Percentiles rank a stretch among this genome's conserved stretches.
These are phyloP conservation scores for Anastatica hierochuntica DNA, from an alignment of 345 rosid species.

Conservation along the genomic window DNA sequence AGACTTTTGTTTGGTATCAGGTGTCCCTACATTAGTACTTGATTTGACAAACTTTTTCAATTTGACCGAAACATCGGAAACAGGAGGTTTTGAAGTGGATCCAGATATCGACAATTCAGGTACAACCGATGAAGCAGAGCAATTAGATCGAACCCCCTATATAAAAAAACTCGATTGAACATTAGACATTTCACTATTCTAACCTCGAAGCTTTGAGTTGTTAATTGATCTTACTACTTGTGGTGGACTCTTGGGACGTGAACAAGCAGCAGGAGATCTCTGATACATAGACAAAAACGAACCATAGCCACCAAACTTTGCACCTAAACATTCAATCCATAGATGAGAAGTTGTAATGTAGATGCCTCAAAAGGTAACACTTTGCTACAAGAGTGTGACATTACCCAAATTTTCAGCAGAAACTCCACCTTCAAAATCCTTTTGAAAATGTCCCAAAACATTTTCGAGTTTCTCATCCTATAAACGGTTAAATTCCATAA, in stretches of 20 bases:
- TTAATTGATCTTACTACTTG: constrained; percentile 30
- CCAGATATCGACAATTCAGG: constrained; percentile 31
- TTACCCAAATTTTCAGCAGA: constrained; percentile 65
- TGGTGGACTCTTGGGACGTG: constrained; percentile 23
- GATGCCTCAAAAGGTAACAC: constrained; percentile 5
- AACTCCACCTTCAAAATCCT: constrained; percentile 76
- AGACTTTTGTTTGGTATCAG: constrained; percentile 27
- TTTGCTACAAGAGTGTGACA: constrained; percentile 14
- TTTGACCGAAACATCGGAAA: constrained; percentile 30
- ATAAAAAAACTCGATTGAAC: too few relatives aligned
- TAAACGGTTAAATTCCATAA: too few relatives aligned
- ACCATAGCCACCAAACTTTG: constrained; percentile 34
- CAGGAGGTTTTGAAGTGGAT: constrained; percentile 31
- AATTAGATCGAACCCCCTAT: constrained; percentile 39
- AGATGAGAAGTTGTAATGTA: background rate
- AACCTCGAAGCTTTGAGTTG: constrained; percentile 48
- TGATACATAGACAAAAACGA: constrained; percentile 29
- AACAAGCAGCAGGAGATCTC: constrained; percentile 26
- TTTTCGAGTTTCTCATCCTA: constrained; percentile 63
- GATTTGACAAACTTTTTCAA: constrained; percentile 34
- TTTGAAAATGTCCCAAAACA: constrained; percentile 63
- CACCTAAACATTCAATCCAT: constrained; percentile 23
- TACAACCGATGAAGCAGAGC: constrained; percentile 29
- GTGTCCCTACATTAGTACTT: constrained; percentile 29
- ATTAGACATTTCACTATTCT: too few relatives aligned